Evolutionary conservation across 106 monocot genomes (phyloP), one percentile per base, ranked within the genome.

Genomic region (Alisma plantagoaquatica): DNA sequence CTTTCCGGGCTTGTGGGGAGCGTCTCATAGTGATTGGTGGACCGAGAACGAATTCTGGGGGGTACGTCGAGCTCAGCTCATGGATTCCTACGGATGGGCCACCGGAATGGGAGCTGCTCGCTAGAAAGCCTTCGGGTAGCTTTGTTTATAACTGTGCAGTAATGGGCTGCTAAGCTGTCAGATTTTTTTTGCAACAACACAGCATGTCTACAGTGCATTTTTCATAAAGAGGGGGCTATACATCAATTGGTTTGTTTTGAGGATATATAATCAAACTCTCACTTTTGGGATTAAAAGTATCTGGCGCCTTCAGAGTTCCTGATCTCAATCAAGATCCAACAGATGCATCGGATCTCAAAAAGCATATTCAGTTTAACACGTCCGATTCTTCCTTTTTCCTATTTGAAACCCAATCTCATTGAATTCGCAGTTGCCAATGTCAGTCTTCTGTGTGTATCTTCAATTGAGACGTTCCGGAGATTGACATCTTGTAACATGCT

Each of bases 11-110:
- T 27, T 57, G 57, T 25, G 57, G 57, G 11, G 57, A 57, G 4
- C 57, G 57, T 1, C 57, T 57, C 17, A 57, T 57, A 32, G 57
- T 86, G 26, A 81, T 86, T 53, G 86, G 86, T 46, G 86, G 86
- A 52, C 74, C 77, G 3, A 53, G 86, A 55, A 57, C 44, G 11
- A 50, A 66, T 24, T 70, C 70, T 44, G 81, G 74, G 14, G 86
- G 86, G 50, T 65, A 61, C 51, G 77, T 86, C 33, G 86, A 86
- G 66, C 67, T 86, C 27, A 63, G 81, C 68, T 76, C 86, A 1
- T 86, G 86, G 81, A 53, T 74, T 17, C 86, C 86, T 1, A 38
- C 21, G 2, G 75, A 72, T n/a, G 75, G 68, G 20, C 68, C 61
- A 2, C 76, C 76, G 4, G 73, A 71, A 27, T 86, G 86, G 86